Evolutionary conservation across 2,329 filamentous ascomycete species (phyloP), one percentile per base, ranked within the genome.

Genomic region (Corniculantispora saksenae): DNA sequence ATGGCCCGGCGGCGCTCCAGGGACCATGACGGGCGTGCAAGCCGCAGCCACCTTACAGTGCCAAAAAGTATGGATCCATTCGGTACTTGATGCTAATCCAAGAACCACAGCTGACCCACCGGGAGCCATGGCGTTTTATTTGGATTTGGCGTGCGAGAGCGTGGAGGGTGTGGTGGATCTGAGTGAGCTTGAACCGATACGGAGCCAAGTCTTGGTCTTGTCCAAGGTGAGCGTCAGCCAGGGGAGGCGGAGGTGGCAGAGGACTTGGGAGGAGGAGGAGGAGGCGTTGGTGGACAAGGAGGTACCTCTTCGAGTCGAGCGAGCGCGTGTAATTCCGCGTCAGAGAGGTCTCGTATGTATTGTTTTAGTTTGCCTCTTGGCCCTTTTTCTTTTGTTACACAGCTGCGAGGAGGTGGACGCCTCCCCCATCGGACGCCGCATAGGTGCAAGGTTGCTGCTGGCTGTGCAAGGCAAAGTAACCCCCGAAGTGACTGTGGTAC

Each of bases 121-220:
- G n/a, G 47, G n/a, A 48, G 29, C 51, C 60, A 63, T 63, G 60
- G 60, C 60, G 50, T 63, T 63, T 57, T 63, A 50, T 63, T 57
- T 54, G 43, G 40, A 63, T 55, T 62, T 23, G 50, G 61, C 25
- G 56, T 35, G 35, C 21, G 19, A 58, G 38, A 40, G 47, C 50
- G 59, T 19, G 43, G 21, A 63, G 57, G 61, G 61, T 51, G 61
- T 63, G 54, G 61, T 63, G 61, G 61, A 63, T 58, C 61, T 63
- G 35, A 43, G 61, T 51, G 43, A 43, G 61, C 61, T 63, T 50
- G 51, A 50, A 40, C 53, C 51, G 53, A 63, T 57, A 48, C 43
- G 61, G 61, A 38, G 51, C 51, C 53, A 54, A 55, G 38, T 40
- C 43, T 51, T 43, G 53, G n/a, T n/a, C n/a, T n/a, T n/a, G n/a